phyloP scores from a whole-genome alignment of 1,284 basidiomycete genomes.

The Cutaneotrichosporon dermatis region DNA sequence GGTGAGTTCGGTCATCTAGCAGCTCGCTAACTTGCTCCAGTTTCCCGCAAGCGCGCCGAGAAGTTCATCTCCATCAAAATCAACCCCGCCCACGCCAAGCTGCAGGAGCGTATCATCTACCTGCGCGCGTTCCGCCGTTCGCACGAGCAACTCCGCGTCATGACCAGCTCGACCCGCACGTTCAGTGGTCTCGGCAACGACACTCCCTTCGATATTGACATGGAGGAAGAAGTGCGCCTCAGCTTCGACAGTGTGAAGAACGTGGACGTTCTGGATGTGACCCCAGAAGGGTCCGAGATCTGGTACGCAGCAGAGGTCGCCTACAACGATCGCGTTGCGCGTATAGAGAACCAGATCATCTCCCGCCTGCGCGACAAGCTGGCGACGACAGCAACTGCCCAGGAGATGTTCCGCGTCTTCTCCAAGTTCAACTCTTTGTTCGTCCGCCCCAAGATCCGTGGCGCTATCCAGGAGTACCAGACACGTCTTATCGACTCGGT shows the following conservation, averaged over 20 bases:
- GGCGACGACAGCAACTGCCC: slow-evolving; percentile 93
- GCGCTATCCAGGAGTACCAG: slow-evolving; percentile 98
- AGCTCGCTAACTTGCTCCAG: slow-evolving; percentile 28
- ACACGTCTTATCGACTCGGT: slow-evolving; percentile 96
- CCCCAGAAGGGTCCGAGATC: slow-evolving; percentile 92
- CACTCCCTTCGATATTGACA: slow-evolving; percentile 65
- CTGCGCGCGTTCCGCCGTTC: slow-evolving; percentile 90
- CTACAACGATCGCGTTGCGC: slow-evolving; percentile 94
- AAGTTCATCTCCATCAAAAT: slow-evolving; percentile 98
- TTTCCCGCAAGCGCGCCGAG: slow-evolving; percentile 84
- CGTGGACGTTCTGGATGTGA: slow-evolving; percentile 93
- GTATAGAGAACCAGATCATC: slow-evolving; percentile 98
- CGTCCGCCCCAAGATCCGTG: slow-evolving; percentile 95
- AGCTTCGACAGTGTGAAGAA: slow-evolving; percentile 93
- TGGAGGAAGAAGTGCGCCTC: slow-evolving; percentile 95
- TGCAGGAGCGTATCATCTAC: slow-evolving; percentile 85
- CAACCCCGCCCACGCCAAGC: slow-evolving; percentile 78
- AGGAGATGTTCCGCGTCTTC: slow-evolving; percentile 99
- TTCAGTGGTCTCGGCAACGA: slow-evolving; percentile 68
- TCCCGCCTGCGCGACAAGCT: slow-evolving; percentile 83
- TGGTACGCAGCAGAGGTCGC: slow-evolving; percentile 95
- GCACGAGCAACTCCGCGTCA: slow-evolving; percentile 93
- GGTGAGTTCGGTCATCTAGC: slow-evolving; percentile 36
- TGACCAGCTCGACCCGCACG: slow-evolving; percentile 92
- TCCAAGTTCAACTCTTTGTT: slow-evolving; percentile 98